Evolutionary conservation across 2,329 filamentous ascomycete genomes (phyloP), one percentile per base, ranked within the genome.

Genomic region (Ciborinia camelliae): DNA sequence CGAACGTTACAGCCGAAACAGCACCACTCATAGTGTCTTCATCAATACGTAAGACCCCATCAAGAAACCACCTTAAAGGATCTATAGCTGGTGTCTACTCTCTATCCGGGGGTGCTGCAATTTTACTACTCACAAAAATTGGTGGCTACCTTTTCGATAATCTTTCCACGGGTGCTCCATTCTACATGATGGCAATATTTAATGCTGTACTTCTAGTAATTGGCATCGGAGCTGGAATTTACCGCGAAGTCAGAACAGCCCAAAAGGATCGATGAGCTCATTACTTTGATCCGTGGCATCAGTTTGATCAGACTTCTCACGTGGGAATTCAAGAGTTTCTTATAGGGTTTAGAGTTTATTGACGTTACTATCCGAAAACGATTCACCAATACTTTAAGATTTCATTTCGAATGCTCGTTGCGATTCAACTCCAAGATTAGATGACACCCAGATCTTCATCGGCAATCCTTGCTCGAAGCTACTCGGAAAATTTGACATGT

Each of bases 1-100:
- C 47, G 1, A 58, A 52, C 28, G 64, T 65, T 52, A 54, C 54
- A 23, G 32, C 39, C 2, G 73, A 76, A 50, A 70, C 67, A 28
- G 65, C 69, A 43, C 71, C 73, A 23, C 68, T 82, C 0, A 73
- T 77, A 0, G 53, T 60, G 26, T 61, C 64, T 48, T n/a, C 69
- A 66, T 37, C 57, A 66, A 65, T 32, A 66, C 62, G 53, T 66
- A 65, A 20, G 68, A 67, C 48, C 55, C 28, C 51, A 15, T 73
- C 66, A 70, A 70, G 69, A 68, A 72, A 67, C 51, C 74, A 76
- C 63, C 84, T 98, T 62, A 98, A 98, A 79, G 95, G 95, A 15
- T 94, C 91, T 18, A 95, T 99, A 70, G 94, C 95, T 0, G 95
- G 95, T 2, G 89, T 97, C 0, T 99, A 99, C 77, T 96, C 91